Evolutionary conservation across 768 basidiomycete species (phyloP), one percentile per base, ranked within the genome.

Genomic region (Psilocybe tampanensis): DNA sequence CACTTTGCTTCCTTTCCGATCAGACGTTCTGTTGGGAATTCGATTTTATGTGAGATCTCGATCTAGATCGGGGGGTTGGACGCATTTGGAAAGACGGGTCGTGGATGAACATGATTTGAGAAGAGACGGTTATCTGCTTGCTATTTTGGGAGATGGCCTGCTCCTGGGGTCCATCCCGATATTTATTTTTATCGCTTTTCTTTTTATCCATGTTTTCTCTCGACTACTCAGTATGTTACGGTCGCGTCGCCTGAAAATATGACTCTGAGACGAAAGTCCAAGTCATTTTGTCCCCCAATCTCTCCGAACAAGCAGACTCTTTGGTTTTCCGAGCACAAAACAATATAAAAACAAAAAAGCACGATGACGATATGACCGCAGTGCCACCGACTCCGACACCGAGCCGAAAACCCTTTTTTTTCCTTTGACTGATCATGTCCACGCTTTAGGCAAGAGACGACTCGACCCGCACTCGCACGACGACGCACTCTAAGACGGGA

Each of bases 1-100:
- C 29, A 29, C 29, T 29, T 29, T 29, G 29, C 29, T 29, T 29
- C 29, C 29, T 29, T 74, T 72, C 72, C 73, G 73, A 76, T 76
- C 75, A 75, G 75, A 76, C 72, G 66, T 76, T 75, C 74, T 72
- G 70, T 74, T 70, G 70, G 61, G 54, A 65, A 68, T 68, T 66
- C 60, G 29, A 29, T 29, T 29, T 29, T 29, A 9, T n/a, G 66
- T 67, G 33, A 41, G 56, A 61, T 61, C 52, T 44, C 22, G 56
- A 56, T 68, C 65, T 68, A 60, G 67, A 69, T 70, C 65, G 52
- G 36, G n/a, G 36, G 13, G 36, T 39, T 13, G 36, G 36, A 13
- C n/a, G 36, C 36, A 39, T 39, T 29, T 29, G 29, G 29, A 29
- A 29, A 5, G 36, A 13, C 36, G 13, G n/a, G 36, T 39, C 13